Evolutionary conservation across 2,329 filamentous ascomycete genomes (phyloP).

Genomic region (Arthrinium puccinioides): DNA sequence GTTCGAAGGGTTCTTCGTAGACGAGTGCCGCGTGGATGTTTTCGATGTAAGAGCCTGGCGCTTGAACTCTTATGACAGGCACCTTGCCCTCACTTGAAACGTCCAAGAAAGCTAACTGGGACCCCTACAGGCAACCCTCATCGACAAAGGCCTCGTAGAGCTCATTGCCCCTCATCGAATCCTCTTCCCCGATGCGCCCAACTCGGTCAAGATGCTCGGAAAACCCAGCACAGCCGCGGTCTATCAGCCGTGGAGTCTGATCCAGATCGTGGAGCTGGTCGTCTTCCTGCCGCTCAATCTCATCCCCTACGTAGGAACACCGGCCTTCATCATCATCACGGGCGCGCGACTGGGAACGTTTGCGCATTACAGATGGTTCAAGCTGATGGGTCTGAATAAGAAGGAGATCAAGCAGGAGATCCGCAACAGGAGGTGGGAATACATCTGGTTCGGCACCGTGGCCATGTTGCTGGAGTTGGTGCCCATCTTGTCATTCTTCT

Average conservation of each 20-base stretch:
- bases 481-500: conserved; percentile 87
- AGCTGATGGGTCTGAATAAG: conserved; percentile 67
- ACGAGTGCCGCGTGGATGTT: conserved; percentile 70
- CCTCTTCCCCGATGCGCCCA: conserved; percentile 58
- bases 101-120: conserved; percentile 12
- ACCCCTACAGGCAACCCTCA: conserved; percentile 55
- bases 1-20: conserved; percentile 77
- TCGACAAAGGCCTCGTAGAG: conserved; percentile 64
- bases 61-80: too few relatives aligned
- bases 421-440: conserved; percentile 64
- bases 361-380: conserved; percentile 86
- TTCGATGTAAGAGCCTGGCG: conserved; percentile 80
- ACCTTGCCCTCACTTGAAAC: too few relatives aligned
- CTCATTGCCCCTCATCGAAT: conserved; percentile 62
- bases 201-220: conserved; percentile 72
- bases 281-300: conserved; percentile 78
- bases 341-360: conserved; percentile 83
- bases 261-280: conserved; percentile 84
- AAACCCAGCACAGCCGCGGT: conserved; percentile 70
- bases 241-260: conserved; percentile 82
- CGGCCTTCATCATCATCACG: conserved; percentile 80
- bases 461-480: conserved; percentile 82
- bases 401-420: conserved; percentile 68
- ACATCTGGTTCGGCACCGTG: conserved; percentile 87
- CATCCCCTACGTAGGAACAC: conserved; percentile 74